Evolutionary conservation across 306 rosid genomes (phyloP).

Genomic region (Quercus cerris): DNA sequence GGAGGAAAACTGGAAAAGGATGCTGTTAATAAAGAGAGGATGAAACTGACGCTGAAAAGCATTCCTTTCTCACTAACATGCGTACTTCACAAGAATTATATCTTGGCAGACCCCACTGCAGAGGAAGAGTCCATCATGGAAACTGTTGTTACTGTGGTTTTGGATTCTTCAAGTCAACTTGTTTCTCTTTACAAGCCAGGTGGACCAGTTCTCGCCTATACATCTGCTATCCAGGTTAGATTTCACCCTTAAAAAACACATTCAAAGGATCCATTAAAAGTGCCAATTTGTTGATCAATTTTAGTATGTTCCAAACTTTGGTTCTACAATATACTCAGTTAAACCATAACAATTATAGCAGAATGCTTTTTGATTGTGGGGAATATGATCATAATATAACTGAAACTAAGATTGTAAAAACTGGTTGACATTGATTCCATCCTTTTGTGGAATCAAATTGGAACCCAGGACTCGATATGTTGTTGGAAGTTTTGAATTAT

Average conservation of each 20-base stretch:
- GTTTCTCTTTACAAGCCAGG: slow-evolving; percentile 90
- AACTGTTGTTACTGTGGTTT: slow-evolving; percentile 73
- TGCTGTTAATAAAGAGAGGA: slow-evolving; percentile 64
- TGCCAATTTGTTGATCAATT: not conserved
- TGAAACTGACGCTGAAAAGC: slow-evolving; percentile 61
- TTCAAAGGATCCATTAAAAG: slow-evolving; percentile 5
- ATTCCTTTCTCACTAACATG: slow-evolving; percentile 83
- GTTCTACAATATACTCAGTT: not conserved
- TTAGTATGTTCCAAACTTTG: not conserved
- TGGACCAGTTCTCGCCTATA: slow-evolving; percentile 71
- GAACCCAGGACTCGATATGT: not conserved
- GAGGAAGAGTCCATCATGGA: slow-evolving; percentile 92
- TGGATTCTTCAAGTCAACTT: slow-evolving; percentile 72
- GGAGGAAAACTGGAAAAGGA: slow-evolving; percentile 49
- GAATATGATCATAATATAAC: not conserved
- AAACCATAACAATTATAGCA: not conserved
- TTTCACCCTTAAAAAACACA: slow-evolving; percentile 1
- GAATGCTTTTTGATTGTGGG: not conserved
- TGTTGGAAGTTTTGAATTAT: not conserved
- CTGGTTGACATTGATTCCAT: not conserved
- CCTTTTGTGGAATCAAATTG: not conserved
- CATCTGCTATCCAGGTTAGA: slow-evolving; percentile 78
- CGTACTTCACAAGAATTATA: slow-evolving; percentile 75
- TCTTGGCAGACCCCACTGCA: slow-evolving; percentile 84
- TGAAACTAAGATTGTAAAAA: not conserved